A percentile compares a stretch with the other conserved stretches of the same genome.
phyloP scores from a whole-genome alignment of 1,139 yeast species.

The Petasospora fabianii region DNA sequence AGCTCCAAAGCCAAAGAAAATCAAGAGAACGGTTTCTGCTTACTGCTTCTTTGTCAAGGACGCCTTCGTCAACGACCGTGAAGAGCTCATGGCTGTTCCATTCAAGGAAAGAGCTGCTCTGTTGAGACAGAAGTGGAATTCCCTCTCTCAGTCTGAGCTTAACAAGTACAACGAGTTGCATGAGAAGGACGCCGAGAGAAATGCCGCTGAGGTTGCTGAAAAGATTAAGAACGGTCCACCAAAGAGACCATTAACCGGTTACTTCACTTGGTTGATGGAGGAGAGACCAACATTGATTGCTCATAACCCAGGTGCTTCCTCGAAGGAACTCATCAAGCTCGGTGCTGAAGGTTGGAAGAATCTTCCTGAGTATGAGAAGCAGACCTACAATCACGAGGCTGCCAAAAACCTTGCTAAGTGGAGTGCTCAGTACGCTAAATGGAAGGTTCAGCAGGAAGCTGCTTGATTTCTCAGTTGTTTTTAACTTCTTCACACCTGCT shows the following conservation, averaged over 20 bases:
- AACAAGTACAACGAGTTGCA: constrained; percentile 13
- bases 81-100: constrained; percentile 10
- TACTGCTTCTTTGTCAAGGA: constrained; percentile 18
- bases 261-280: constrained; percentile 20
- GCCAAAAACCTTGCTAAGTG: constrained; percentile 13
- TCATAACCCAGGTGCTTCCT: constrained; percentile 23
- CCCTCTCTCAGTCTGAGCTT: constrained; percentile 23
- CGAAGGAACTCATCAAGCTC: constrained; percentile 22
- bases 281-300: constrained; percentile 18
- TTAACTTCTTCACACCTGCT: neutral
- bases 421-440: constrained; percentile 13
- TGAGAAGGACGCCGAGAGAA: constrained; percentile 16
- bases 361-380: constrained; percentile 25
- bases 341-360: constrained; percentile 29
- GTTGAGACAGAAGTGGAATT: constrained; percentile 26
- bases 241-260: constrained; percentile 29
- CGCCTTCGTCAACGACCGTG: constrained; percentile 9
- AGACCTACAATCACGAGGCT: constrained; percentile 11
- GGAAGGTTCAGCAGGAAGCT: constrained; percentile 8
- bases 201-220: constrained; percentile 11
- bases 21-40: constrained; percentile 16
- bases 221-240: constrained; percentile 17
- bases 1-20: constrained; percentile 1
- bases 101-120: constrained; percentile 14
- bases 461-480: neutral